phyloP scores from a whole-genome alignment of 768 basidiomycete species.

The Ephemerocybe angulata region DNA sequence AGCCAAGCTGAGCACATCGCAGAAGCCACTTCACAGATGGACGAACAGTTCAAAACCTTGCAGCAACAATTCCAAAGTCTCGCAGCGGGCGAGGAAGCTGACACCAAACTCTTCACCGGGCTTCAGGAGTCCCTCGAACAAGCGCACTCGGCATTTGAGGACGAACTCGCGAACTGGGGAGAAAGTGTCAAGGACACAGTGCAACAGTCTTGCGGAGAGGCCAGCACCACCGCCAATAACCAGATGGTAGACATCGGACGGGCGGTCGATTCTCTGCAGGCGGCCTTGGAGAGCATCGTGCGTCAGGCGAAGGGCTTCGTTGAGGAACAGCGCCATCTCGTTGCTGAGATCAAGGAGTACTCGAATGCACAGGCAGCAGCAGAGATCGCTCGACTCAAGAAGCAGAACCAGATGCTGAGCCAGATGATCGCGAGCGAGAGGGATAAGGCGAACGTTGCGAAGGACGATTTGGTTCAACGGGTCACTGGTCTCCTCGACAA shows the following conservation, averaged over 20 bases:
- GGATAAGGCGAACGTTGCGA: conserved; percentile 59
- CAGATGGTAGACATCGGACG: conserved; percentile 53
- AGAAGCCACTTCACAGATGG: conserved; percentile 49
- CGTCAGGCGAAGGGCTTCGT: conserved; percentile 57
- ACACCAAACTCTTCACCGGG: conserved; percentile 46
- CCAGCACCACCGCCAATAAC: conserved; percentile 39
- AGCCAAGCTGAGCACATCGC: conserved; percentile 56
- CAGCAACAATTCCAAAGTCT: conserved; percentile 51
- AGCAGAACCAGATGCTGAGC: conserved; percentile 66
- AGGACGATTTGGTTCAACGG: conserved; percentile 70
- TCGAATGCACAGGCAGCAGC: conserved; percentile 39
- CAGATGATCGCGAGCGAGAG: conserved; percentile 65
- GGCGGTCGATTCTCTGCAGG: conserved; percentile 54
- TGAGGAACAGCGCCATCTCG: conserved; percentile 47
- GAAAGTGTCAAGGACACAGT: conserved; percentile 46
- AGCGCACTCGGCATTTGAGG: conserved; percentile 17
- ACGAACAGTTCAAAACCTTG: conserved; percentile 53
- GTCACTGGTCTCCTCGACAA: conserved; percentile 69
- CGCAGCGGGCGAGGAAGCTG: conserved; percentile 50
- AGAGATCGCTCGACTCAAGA: conserved; percentile 59
- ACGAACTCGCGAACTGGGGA: conserved; percentile 18
- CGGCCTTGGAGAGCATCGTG: conserved; percentile 58
- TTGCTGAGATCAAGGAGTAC: conserved; percentile 46
- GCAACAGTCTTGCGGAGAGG: conserved; percentile 43
- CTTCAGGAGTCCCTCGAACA: conserved; percentile 51